Percentiles rank a stretch among this genome's conserved stretches.
Evolutionary conservation across 768 basidiomycete species (phyloP).

Genomic region (Mycena amicta): DNA sequence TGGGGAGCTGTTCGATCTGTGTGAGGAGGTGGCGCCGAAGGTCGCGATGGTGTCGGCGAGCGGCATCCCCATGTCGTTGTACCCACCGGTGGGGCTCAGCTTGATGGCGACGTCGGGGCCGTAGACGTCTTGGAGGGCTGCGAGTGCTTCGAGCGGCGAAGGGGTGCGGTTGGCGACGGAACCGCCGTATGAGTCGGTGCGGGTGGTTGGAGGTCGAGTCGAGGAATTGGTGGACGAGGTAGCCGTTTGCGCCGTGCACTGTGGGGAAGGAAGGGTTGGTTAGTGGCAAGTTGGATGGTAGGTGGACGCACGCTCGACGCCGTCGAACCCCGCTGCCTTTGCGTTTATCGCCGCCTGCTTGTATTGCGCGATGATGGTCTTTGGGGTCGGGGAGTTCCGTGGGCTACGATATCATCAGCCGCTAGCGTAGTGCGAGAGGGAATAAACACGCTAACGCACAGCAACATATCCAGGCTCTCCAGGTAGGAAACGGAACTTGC

Average conservation of each 20-base stretch:
- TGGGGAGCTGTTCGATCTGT: constrained; percentile 16
- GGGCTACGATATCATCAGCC: constrained; percentile 17
- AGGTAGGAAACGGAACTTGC: constrained; percentile 28
- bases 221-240: too few relatives aligned
- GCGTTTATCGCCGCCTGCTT: too few relatives aligned
- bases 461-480: too few relatives aligned
- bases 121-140: constrained; percentile 31
- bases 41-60: too few relatives aligned
- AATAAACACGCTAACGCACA: too few relatives aligned
- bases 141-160: constrained; percentile 37
- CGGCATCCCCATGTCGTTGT: too few relatives aligned
- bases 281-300: not conserved
- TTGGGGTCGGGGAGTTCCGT: constrained; percentile 33
- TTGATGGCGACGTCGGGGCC: constrained; percentile 36
- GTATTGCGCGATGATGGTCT: too few relatives aligned
- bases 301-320: too few relatives aligned
- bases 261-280: constrained; percentile 25
- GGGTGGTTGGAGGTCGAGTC: too few relatives aligned
- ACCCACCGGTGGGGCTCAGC: constrained; percentile 27
- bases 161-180: constrained; percentile 40
- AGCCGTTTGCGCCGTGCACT: too few relatives aligned
- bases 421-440: constrained; percentile 14
- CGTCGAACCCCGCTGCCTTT: too few relatives aligned
- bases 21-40: constrained; percentile 24
- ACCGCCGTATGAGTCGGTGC: too few relatives aligned